Base-by-base conservation (phyloP, 1,139 yeast species). In the Blastobotrys serpentis region DNA sequence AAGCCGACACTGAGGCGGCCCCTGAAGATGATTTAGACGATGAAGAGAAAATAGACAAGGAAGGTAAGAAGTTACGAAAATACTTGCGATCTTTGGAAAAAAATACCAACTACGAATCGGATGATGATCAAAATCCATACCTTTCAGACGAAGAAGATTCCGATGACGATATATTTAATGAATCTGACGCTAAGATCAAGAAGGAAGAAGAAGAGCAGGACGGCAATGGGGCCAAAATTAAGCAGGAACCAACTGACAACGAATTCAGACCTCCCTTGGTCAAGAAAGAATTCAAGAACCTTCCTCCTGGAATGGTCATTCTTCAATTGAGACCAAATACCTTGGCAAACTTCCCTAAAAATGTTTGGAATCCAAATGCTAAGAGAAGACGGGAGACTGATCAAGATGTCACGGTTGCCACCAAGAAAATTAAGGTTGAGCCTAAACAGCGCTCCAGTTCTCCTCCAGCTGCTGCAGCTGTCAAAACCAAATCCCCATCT, bases 51-150 rank as follows among this genome's bases (percentile, higher is more conserved):
- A 87, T 89, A 44, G 96, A 90, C 67, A 89, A 87, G 64, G 96
- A 88, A 66, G 98, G 98, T 54, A 83, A 83, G 61, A 84, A 85
- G 61, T 78, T 92, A 55, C 80, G 89, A 59, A 86, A 86, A 66
- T 90, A 92, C 2, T 75, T 92, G 61, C 82, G 86, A 56, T 84
- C 88, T 58, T 81, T 94, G 42, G 98, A 92, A 65, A 84, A 89
- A 68, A 84, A 84, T 57, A 95, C 89, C 34, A 84, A 86, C 52
- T 92, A 92, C 66, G 97, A 92, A 50, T 81, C 92, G 47, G 96
- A 89, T 57, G 95, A 86, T 56, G 95, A 88, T 46, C 73, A 75
- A 37, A 87, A 88, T 62, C 97, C 97, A 29, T 89, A 88, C 62
- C 73, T 86, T 22, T 82, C 92, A 0, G 80, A 80, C 36, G 75